Evolutionary conservation across 495 filamentous ascomycete genomes (phyloP).

Genomic region (Amniculicola lignicola): DNA sequence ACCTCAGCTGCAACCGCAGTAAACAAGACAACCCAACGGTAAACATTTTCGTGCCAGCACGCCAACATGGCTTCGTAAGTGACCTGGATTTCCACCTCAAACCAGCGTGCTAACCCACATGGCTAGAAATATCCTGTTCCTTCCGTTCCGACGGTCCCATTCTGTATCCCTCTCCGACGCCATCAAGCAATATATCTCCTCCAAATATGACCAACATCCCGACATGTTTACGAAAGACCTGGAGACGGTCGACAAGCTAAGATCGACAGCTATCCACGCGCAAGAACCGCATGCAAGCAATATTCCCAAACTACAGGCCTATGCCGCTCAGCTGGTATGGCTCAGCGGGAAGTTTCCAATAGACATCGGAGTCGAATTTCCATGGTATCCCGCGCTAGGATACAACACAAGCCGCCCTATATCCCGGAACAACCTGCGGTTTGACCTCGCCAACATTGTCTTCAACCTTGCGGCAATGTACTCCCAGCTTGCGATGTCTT

Average conservation of each 20-base stretch:
- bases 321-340: slow-evolving; percentile 92
- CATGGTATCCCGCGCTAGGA: slow-evolving; percentile 90
- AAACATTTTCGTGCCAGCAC: not conserved
- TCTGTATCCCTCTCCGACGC: slow-evolving; percentile 71
- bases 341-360: slow-evolving; percentile 94
- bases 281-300: slow-evolving; percentile 89
- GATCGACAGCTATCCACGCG: slow-evolving; percentile 78
- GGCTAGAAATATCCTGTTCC: slow-evolving; percentile 49
- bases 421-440: slow-evolving; percentile 88
- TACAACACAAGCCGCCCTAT: slow-evolving; percentile 77
- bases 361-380: slow-evolving; percentile 93
- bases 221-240: slow-evolving; percentile 95
- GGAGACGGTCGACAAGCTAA: slow-evolving; percentile 76
- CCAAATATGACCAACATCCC: slow-evolving; percentile 98
- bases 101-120: slow-evolving; percentile 15
- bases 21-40: slow-evolving; percentile 11
- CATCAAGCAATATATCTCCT: slow-evolving; percentile 94
- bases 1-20: not conserved
- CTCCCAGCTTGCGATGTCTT: slow-evolving; percentile 79
- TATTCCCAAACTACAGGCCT: slow-evolving; percentile 77
- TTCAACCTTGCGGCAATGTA: slow-evolving; percentile 93
- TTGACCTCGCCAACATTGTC: slow-evolving; percentile 89
- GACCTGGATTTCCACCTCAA: not conserved
- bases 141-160: slow-evolving; percentile 86
- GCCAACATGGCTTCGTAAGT: slow-evolving; percentile 34